Evolutionary conservation across 306 rosid genomes (phyloP).

Genomic region (Quercus variabilis): DNA sequence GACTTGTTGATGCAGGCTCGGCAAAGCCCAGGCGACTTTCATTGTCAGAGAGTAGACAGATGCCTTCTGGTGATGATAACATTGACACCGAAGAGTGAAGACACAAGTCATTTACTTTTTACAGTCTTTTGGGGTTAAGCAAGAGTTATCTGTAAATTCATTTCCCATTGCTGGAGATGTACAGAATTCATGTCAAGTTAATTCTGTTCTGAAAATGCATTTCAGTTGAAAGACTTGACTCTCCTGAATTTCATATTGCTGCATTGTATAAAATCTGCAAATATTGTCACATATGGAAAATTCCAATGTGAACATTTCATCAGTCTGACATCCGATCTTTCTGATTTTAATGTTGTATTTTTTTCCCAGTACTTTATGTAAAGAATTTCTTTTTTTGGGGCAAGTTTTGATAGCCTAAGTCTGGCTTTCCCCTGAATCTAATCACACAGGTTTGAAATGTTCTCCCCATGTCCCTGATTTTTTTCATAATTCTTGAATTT

Average conservation of each 20-base stretch:
- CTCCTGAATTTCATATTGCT: conserved; percentile 61
- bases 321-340: conserved; percentile 39
- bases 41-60: conserved; percentile 73
- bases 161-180: conserved; percentile 77
- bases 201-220: conserved; percentile 52
- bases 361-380: conserved; percentile 29
- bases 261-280: conserved; percentile 77
- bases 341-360: conserved; percentile 24
- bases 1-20: conserved; percentile 71
- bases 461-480: conserved; percentile 17
- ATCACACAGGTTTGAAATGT: conserved; percentile 25
- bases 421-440: conserved; percentile 41
- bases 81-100: conserved; percentile 74
- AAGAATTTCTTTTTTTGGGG: conserved; percentile 27
- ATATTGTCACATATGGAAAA: conserved; percentile 70
- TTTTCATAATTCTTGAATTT: conserved; percentile 9
- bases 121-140: conserved; percentile 60
- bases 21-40: conserved; percentile 72
- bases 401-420: conserved; percentile 31
- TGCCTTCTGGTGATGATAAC: conserved; percentile 68
- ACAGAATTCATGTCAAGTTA: conserved; percentile 62
- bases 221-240: conserved; percentile 56
- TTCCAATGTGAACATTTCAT: conserved; percentile 74
- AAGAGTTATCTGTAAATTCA: conserved; percentile 80
- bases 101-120: conserved; percentile 44